Percentiles rank a stretch among this genome's conserved stretches.
Conservation (phyloP, 805 yeast genomes). For the Sugiyamaella valdiviana region DNA sequence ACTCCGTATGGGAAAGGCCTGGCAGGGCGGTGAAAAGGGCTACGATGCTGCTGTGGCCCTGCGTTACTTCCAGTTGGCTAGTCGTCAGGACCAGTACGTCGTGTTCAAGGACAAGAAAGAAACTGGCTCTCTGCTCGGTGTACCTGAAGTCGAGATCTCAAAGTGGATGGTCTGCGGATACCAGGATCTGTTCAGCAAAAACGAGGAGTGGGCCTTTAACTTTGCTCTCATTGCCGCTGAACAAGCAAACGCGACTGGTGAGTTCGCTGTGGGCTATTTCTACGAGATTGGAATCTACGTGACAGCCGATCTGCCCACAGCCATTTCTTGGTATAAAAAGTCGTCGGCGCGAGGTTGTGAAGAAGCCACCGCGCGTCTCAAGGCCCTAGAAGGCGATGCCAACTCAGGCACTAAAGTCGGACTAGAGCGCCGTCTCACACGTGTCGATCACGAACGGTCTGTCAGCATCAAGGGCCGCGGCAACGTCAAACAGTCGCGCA, state of each 20-base stretch:
- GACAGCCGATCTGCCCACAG: slow-evolving; percentile 37
- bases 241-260: slow-evolving; percentile 54
- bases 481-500: slow-evolving; percentile 5
- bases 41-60: slow-evolving; percentile 30
- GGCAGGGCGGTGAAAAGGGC: slow-evolving; percentile 31
- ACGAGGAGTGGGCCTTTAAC: slow-evolving; percentile 57
- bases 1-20: slow-evolving; percentile 33
- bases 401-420: not conserved
- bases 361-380: slow-evolving; percentile 30
- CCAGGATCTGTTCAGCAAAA: slow-evolving; percentile 44
- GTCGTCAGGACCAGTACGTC: slow-evolving; percentile 31
- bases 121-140: slow-evolving; percentile 24
- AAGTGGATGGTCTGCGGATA: slow-evolving; percentile 71
- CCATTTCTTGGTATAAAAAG: slow-evolving; percentile 44
- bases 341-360: slow-evolving; percentile 48
- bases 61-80: slow-evolving; percentile 31
- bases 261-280: slow-evolving; percentile 63
- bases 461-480: slow-evolving; percentile 19
- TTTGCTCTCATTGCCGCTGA: slow-evolving; percentile 65
- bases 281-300: slow-evolving; percentile 62
- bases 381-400: slow-evolving; percentile 8
- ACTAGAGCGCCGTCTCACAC: slow-evolving; percentile 16
- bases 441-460: slow-evolving; percentile 22
- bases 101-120: slow-evolving; percentile 15
- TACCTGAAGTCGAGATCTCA: slow-evolving; percentile 35